These are phyloP conservation scores for Bisporella sp. DNA, from an alignment of 2,329 filamentous ascomycete species.

Conservation along the genomic window DNA sequence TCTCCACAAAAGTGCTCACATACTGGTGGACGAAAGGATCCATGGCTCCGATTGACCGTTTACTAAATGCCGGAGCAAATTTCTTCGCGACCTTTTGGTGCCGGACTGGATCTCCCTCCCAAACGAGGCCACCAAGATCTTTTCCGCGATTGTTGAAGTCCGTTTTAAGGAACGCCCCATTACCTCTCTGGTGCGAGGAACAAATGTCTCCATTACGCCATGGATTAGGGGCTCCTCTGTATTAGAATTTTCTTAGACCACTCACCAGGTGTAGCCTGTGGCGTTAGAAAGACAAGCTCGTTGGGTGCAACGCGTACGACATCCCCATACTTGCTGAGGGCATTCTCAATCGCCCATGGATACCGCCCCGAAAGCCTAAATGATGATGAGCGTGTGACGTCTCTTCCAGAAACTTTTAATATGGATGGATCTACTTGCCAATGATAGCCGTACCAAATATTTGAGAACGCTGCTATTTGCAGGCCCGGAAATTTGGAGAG, in stretches of 20 bases:
- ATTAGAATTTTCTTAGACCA: neutral
- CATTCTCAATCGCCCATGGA: slow-evolving; percentile 4
- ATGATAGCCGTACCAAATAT: slow-evolving; percentile 8
- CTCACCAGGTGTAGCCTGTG: slow-evolving; percentile 1
- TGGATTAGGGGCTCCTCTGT: neutral
- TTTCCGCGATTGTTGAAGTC: slow-evolving; percentile 1
- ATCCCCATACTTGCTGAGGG: slow-evolving; percentile 5
- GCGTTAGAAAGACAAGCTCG: slow-evolving; percentile 14
- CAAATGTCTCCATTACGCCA: neutral
- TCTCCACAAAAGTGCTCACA: slow-evolving; percentile 3
- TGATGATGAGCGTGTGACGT: neutral
- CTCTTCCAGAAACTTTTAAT: neutral
- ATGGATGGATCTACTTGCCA: neutral
- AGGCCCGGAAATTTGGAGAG: slow-evolving; percentile 9
- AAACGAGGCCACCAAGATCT: slow-evolving; percentile 1
- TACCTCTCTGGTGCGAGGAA: neutral
- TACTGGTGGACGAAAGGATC: slow-evolving; percentile 2
- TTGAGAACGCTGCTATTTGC: slow-evolving; percentile 4
- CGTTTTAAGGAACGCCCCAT: slow-evolving; percentile 2
- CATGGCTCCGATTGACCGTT: neutral
- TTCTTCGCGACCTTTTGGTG: slow-evolving; percentile 3
- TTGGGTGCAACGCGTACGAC: slow-evolving; percentile 15
- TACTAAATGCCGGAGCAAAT: slow-evolving; percentile 3
- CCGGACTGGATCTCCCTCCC: slow-evolving; percentile 2
- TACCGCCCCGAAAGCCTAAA: slow-evolving; percentile 2